Base-by-base conservation (phyloP, 208 protist species). In the Crithidia sp. region DNA sequence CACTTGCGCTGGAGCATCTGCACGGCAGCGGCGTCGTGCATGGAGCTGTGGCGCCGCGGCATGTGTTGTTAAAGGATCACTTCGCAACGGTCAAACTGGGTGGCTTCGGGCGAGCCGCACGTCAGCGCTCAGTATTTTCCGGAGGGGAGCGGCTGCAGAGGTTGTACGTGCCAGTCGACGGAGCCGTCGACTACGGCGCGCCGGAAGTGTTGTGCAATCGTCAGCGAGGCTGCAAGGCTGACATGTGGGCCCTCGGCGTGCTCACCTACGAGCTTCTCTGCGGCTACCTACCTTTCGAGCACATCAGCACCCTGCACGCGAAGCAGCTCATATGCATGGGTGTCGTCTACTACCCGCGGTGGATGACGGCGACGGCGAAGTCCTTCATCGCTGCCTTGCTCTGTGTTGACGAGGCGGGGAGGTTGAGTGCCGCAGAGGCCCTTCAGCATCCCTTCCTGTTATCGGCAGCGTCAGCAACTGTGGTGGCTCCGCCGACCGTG, bases 171-270 rank as follows among this genome's bases (percentile, higher is more conserved):
- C 36, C 39, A 2, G 2, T 50, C 9, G 62, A 71, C n/a, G 50
- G 50, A 9, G 13, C 7, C 2, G 68, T 99, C 4, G 98, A 99
- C 86, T 99, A 99, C 81, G 77, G 99, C 8, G 87, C 99, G 7
- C 99, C 99, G 0, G 98, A 99, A 82, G 91, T 98, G 70, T 14
- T 96, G 36, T 67, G 92, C 8, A 61, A 66, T 44, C 49, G 56
- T 7, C 73, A 74, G 6, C 87, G 74, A 58, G 78, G 80, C 61
- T 49, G 68, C 79, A 82, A 89, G 74, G 69, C 85, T 2, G 92
- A 96, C 74, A 78, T 94, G 78, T 96, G 92, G 92, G 65, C 86
- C 0, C 17, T 94, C 14, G 92, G 92, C 16, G 82, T 90, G 40
- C 56, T 95, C 13, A 70, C 74, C 16, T 94, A 88, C 74, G 76